Evolutionary conservation across 2,329 filamentous ascomycete genomes (phyloP), one percentile per base, ranked within the genome.

Genomic region (Chaetomium olivaceum): DNA sequence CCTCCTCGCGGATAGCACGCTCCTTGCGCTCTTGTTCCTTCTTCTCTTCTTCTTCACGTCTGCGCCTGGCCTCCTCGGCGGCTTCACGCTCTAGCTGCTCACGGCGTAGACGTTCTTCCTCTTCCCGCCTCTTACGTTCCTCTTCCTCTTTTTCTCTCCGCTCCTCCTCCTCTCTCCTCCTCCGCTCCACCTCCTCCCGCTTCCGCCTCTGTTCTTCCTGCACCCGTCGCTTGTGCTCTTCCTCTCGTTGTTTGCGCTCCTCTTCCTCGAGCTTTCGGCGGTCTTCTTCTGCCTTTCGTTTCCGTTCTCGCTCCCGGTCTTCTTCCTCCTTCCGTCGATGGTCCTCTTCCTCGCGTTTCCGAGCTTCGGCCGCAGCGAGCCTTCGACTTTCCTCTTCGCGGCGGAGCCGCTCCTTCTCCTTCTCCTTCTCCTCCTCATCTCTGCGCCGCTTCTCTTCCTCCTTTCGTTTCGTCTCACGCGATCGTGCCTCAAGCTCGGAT

Each of bases 21-120:
- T 85, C 81, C 65, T 84, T 81, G 66, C 84, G 82, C 70, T 87
- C 84, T 23, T 79, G 80, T 66, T 81, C 79, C 67, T 78, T 78
- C 62, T 79, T 80, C 67, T 84, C 81, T 62, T 84, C 80, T 66
- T 85, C 82, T 69, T 86, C 84, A 9, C 78, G 80, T 64, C 81
- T 79, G 1, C 72, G 70, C 14, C 66, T 71, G 50, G 72, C 74
- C 67, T 76, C 73, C 72, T 78, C 75, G 48, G 75, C 75, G 62
- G 77, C 72, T 69, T 76, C 70, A 7, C 73, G 74, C 64, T 74
- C 73, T 29, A 69, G 72, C 56, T 75, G 72, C 64, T 73, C 75
- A 46, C 63, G 65, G 6, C 68, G 71, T 61, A 71, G 73, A 69
- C 66, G 73, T 64, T 70, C 74, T 59, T 78, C 77, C 54, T 80